These are phyloP conservation scores for Yamagishiella unicocca DNA, from an alignment of 139 green algal species.

Conservation along the genomic window DNA sequence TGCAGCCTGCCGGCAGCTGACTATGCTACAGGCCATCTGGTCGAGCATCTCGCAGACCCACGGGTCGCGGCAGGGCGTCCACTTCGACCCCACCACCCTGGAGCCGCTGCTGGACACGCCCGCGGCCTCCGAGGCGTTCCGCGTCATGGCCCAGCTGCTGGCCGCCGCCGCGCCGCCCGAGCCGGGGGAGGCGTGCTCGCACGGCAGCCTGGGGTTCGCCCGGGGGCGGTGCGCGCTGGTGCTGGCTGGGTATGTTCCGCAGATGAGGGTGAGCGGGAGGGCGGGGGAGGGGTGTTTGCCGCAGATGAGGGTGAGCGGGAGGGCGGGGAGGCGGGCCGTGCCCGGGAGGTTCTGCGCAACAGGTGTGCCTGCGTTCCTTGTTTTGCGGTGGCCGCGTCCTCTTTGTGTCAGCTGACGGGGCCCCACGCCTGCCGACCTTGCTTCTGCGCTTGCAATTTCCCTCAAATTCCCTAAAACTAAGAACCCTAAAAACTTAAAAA, in stretches of 20 bases:
- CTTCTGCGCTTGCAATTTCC: too few relatives aligned
- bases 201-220: constrained; percentile 16
- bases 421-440: too few relatives aligned
- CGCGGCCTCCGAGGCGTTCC: neutral
- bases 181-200: constrained; percentile 5
- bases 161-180: neutral
- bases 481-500: too few relatives aligned
- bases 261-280: constrained; percentile 12
- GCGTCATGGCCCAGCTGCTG: neutral
- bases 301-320: constrained; percentile 24
- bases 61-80: constrained; percentile 22
- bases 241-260: neutral
- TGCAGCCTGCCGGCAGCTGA: constrained; percentile 16
- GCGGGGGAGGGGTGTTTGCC: neutral
- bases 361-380: too few relatives aligned
- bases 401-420: too few relatives aligned
- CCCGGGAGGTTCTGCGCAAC: too few relatives aligned
- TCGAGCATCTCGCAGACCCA: constrained; percentile 21
- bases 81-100: constrained; percentile 4
- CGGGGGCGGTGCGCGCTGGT: constrained; percentile 21
- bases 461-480: too few relatives aligned
- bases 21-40: constrained; percentile 11
- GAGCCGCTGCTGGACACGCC: constrained; percentile 17
- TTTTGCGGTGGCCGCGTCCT: too few relatives aligned
- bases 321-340: neutral